Conservation (phyloP, 495 filamentous ascomycete genomes). For the Penicillium bovifimosum region DNA sequence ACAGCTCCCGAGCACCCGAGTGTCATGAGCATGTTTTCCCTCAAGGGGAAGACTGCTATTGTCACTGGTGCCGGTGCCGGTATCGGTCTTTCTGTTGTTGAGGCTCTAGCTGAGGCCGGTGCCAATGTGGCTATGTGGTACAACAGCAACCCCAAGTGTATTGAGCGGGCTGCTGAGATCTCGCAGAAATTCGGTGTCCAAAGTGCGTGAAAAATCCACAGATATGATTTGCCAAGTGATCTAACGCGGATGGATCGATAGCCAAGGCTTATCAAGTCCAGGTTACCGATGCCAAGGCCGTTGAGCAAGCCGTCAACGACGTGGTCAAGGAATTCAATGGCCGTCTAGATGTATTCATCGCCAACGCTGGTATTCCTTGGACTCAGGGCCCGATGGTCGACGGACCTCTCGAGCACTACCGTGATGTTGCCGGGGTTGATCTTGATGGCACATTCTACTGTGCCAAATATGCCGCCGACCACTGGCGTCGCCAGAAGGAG, state of each 20-base stretch:
- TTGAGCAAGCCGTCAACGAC: constrained; percentile 51
- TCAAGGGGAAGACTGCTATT: constrained; percentile 79
- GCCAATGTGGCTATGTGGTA: constrained; percentile 89
- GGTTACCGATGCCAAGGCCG: constrained; percentile 53
- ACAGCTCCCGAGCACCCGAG: constrained; percentile 53
- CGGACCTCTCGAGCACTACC: constrained; percentile 59
- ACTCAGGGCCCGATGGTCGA: constrained; percentile 63
- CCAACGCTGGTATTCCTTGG: constrained; percentile 76
- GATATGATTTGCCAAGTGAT: neutral
- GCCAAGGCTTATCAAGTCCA: constrained; percentile 74
- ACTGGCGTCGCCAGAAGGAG: constrained; percentile 61
- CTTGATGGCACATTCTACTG: constrained; percentile 80
- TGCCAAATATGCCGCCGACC: constrained; percentile 66
- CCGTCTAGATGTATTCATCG: constrained; percentile 73
- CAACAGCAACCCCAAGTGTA: constrained; percentile 66
- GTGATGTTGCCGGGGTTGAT: constrained; percentile 65
- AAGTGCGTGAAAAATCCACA: constrained; percentile 43
- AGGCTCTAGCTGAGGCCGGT: constrained; percentile 74
- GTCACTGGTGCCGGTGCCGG: constrained; percentile 77
- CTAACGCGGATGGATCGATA: constrained; percentile 22
- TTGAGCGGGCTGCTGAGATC: constrained; percentile 66
- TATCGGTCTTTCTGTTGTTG: constrained; percentile 73
- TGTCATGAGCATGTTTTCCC: constrained; percentile 74
- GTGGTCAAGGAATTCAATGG: constrained; percentile 65
- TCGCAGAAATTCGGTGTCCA: constrained; percentile 73